These are phyloP conservation scores for Russula compacta DNA, from an alignment of 768 basidiomycete genomes.

Conservation along the genomic window DNA sequence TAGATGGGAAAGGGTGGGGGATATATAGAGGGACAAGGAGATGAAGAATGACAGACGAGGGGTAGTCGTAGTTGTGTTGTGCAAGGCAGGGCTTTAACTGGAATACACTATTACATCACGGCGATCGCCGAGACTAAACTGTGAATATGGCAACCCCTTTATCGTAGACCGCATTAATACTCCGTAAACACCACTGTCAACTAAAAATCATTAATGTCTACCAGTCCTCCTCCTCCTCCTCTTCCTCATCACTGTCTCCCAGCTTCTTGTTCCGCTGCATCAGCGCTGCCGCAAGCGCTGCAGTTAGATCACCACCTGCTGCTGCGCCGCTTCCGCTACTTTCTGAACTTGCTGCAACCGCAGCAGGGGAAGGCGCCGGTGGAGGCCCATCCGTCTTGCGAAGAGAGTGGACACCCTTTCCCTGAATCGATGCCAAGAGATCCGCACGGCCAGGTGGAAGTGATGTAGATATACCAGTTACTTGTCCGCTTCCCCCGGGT, in stretches of 20 bases:
- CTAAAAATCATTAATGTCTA: neutral
- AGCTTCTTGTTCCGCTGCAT: slow-evolving; percentile 77
- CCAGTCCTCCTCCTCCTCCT: slow-evolving; percentile 29
- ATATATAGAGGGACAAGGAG: neutral
- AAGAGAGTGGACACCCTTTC: slow-evolving; percentile 63
- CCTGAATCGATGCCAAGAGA: slow-evolving; percentile 74
- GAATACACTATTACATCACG: neutral
- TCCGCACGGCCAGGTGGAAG: slow-evolving; percentile 53
- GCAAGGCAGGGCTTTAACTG: neutral
- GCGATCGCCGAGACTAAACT: slow-evolving; percentile 7
- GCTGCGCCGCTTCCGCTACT: slow-evolving; percentile 32
- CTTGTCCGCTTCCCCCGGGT: slow-evolving; percentile 37
- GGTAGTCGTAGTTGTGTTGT: neutral
- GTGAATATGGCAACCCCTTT: too few species aligned
- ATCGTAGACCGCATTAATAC: too few species aligned
- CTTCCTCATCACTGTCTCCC: slow-evolving; percentile 54
- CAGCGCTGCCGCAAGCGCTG: slow-evolving; percentile 76
- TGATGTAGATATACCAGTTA: slow-evolving; percentile 30
- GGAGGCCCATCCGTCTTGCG: slow-evolving; percentile 42
- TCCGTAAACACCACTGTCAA: neutral
- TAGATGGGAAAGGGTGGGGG: neutral
- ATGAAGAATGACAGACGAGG: neutral
- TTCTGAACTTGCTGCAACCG: slow-evolving; percentile 29
- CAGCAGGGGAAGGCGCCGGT: slow-evolving; percentile 21
- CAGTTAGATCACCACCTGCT: slow-evolving; percentile 68